A percentile compares a stretch with the other conserved stretches of the same genome.
phyloP scores from a whole-genome alignment of 345 rosid genomes.

The Barbarea vulgaris region DNA sequence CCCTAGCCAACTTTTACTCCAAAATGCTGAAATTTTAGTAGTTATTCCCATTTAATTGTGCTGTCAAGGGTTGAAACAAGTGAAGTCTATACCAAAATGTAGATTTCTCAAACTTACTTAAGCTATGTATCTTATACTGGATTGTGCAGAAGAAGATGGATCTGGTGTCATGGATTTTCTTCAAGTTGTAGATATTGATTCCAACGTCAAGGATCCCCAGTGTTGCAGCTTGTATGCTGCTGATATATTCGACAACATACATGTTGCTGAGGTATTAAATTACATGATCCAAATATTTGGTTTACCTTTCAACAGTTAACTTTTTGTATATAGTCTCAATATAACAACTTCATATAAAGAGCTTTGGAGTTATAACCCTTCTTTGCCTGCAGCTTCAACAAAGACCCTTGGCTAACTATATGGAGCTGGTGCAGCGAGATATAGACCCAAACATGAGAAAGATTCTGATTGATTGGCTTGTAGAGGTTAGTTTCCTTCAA shows the following conservation, averaged over 20 bases:
- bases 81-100: constrained; percentile 2
- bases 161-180: constrained; percentile 33
- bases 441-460: constrained; percentile 76
- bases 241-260: constrained; percentile 61
- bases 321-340: background rate
- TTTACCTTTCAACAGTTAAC: constrained; percentile 17
- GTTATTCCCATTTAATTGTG: background rate
- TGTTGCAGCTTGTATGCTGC: constrained; percentile 74
- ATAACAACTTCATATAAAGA: background rate
- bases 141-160: constrained; percentile 55
- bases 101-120: background rate
- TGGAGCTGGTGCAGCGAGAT: constrained; percentile 76
- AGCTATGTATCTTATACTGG: constrained; percentile 26
- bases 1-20: background rate
- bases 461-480: constrained; percentile 90
- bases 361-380: background rate
- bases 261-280: constrained; percentile 72
- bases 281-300: constrained; percentile 15
- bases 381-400: constrained; percentile 61
- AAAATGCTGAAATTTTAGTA: constrained; percentile 2
- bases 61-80: constrained; percentile 4
- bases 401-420: constrained; percentile 73
- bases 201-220: constrained; percentile 66
- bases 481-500: constrained; percentile 63
- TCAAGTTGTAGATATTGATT: constrained; percentile 71